A percentile compares a stretch with the other conserved stretches of the same genome.
Conservation (phyloP, 169 alveolate species). For the Pseudocohnilembus persalinus region DNA sequence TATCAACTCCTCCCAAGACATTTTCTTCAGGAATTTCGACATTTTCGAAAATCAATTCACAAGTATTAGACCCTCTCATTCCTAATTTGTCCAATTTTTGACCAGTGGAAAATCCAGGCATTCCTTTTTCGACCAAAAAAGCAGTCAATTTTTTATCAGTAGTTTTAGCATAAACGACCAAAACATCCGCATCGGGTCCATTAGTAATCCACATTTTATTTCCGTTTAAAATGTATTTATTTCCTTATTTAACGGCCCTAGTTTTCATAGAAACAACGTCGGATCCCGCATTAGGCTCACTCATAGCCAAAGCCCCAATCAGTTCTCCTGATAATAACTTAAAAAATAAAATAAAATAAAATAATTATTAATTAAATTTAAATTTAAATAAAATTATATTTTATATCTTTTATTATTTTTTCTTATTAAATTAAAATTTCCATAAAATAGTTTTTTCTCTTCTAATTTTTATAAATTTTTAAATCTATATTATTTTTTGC, state of each 20-base stretch:
- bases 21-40: conserved; percentile 78
- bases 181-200: conserved; percentile 86
- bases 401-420: no score
- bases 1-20: conserved; percentile 62
- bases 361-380: no score
- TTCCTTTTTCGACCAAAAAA: conserved; percentile 73
- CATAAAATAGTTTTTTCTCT: no score
- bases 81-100: conserved; percentile 84
- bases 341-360: no score
- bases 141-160: conserved; percentile 77
- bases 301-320: conserved; percentile 88
- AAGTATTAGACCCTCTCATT: conserved; percentile 85
- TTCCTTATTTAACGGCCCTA: conserved; percentile 76
- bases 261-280: conserved; percentile 77
- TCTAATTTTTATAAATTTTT: no score
- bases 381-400: no score
- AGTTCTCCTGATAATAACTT: conserved; percentile 68
- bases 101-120: conserved; percentile 75
- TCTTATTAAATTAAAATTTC: no score
- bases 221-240: conserved; percentile 73
- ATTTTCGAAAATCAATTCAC: conserved; percentile 82
- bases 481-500: no score
- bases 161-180: conserved; percentile 86
- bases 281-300: conserved; percentile 83
- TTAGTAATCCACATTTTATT: conserved; percentile 87